These are phyloP conservation scores for Pythium myriotylum DNA, from an alignment of 352 stramenopile species.

Conservation along the genomic window DNA sequence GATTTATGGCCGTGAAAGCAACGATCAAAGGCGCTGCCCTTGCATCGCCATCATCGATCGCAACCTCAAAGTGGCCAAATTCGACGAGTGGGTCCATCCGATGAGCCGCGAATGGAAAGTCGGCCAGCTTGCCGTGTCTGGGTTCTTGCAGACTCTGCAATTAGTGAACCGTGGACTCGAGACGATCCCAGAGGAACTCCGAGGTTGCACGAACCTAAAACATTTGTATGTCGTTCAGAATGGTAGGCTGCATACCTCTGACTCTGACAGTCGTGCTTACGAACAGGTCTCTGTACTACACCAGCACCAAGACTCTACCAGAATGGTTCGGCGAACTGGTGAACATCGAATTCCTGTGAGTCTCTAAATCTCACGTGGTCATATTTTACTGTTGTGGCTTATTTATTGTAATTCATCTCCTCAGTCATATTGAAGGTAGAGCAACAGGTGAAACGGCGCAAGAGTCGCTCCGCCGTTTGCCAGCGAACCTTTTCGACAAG, in stretches of 20 bases:
- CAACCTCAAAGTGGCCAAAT: conserved; percentile 19
- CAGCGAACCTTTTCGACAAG: conserved; percentile 29
- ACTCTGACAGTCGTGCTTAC: not conserved
- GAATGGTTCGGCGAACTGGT: conserved; percentile 32
- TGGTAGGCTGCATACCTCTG: not conserved
- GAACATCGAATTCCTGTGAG: conserved; percentile 38
- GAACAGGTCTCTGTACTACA: conserved; percentile 34
- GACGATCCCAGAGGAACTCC: conserved; percentile 29
- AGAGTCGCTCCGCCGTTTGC: conserved; percentile 22
- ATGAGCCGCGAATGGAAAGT: conserved; percentile 26
- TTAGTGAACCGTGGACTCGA: conserved; percentile 36
- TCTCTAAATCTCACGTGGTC: not conserved
- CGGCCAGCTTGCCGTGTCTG: conserved; percentile 29
- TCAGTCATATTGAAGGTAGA: conserved; percentile 40
- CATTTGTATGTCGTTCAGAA: conserved; percentile 36
- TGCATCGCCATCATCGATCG: conserved; percentile 35
- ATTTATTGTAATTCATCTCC: too few species aligned
- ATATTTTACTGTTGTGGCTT: not conserved
- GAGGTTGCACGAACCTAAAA: conserved; percentile 32
- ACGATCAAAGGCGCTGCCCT: conserved; percentile 31
- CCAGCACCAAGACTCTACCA: conserved; percentile 30
- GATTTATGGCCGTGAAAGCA: not conserved
- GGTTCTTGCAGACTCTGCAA: conserved; percentile 36
- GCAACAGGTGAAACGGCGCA: conserved; percentile 4
- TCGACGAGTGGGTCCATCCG: conserved; percentile 28